phyloP scores from a whole-genome alignment of 2,329 filamentous ascomycete species.

The Paracamarosporium sp. region DNA sequence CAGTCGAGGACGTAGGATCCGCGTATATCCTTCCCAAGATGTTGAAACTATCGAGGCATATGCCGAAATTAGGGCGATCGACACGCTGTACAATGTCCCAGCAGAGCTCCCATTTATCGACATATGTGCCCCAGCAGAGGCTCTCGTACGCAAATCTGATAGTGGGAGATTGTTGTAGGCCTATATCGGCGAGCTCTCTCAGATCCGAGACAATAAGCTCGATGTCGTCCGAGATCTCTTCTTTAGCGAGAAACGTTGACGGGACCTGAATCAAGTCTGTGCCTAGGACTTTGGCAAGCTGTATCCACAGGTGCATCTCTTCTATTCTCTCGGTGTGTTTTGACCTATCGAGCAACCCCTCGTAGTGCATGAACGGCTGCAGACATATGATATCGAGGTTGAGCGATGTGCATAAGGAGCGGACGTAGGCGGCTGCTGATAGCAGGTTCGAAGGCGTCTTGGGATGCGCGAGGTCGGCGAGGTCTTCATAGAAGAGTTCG shows the following conservation, averaged over 20 bases:
- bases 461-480: constrained; percentile 65
- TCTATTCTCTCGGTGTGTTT: constrained; percentile 65
- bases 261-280: constrained; percentile 80
- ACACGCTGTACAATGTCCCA: constrained; percentile 73
- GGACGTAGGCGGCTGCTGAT: constrained; percentile 64
- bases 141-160: constrained; percentile 78
- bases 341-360: constrained; percentile 70
- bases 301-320: constrained; percentile 74
- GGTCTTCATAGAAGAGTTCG: constrained; percentile 80
- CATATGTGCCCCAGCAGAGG: constrained; percentile 73
- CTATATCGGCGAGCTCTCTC: constrained; percentile 70
- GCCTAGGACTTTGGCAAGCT: constrained; percentile 66
- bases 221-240: constrained; percentile 60
- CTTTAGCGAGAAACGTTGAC: constrained; percentile 68
- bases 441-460: constrained; percentile 57
- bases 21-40: constrained; percentile 75
- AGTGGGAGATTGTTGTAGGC: constrained; percentile 60
- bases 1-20: constrained; percentile 64
- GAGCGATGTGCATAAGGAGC: constrained; percentile 62
- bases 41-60: constrained; percentile 82
- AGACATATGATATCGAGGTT: constrained; percentile 69
- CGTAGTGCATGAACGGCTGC: constrained; percentile 80
- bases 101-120: constrained; percentile 73
- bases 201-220: constrained; percentile 69
- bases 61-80: constrained; percentile 73